phyloP scores from a whole-genome alignment of 441 rosid genomes.

The Mallotus japonicus region DNA sequence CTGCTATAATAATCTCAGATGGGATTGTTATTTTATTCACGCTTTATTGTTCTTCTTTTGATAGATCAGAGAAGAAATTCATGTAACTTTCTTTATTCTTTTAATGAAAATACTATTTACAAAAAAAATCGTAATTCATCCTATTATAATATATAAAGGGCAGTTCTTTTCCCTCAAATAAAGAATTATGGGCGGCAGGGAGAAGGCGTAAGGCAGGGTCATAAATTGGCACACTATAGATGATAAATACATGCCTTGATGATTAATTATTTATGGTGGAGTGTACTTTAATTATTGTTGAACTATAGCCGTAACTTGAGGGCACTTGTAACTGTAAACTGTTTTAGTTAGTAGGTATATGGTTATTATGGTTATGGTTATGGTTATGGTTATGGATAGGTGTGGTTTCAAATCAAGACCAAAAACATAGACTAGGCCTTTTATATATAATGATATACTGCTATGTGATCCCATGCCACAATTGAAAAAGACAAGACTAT shows the following conservation, averaged over 20 bases:
- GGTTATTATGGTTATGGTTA: too few species aligned
- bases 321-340: not conserved
- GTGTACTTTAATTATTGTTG: not conserved
- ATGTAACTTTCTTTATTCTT: too few species aligned
- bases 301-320: not conserved
- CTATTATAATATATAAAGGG: too few species aligned
- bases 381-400: not conserved
- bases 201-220: not conserved
- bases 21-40: too few species aligned
- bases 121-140: too few species aligned
- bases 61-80: too few species aligned
- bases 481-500: conserved; percentile 3
- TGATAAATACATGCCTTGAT: not conserved
- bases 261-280: not conserved
- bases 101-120: too few species aligned
- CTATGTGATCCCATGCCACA: not conserved
- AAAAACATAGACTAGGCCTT: not conserved
- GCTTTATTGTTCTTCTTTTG: too few species aligned
- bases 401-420: not conserved
- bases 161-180: too few species aligned
- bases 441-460: not conserved
- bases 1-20: too few species aligned
- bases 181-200: too few species aligned
- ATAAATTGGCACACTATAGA: not conserved
- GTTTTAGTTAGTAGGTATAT: not conserved